Base-by-base conservation (phyloP, 768 basidiomycete genomes). In the Russula sp. region DNA sequence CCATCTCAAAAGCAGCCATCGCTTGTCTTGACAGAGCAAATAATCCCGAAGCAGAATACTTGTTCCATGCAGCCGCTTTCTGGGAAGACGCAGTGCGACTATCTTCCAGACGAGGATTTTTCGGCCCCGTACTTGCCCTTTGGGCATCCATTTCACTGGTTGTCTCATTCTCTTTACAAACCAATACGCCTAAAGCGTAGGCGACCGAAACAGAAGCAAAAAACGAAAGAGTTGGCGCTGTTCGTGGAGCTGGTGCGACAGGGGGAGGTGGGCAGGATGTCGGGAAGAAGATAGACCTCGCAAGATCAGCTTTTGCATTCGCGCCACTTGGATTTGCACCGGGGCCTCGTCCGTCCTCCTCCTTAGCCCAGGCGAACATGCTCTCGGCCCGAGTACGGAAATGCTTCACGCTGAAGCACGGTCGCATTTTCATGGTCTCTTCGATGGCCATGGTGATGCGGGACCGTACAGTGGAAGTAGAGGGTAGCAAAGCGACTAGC, bases 1-100 rank as follows among this genome's bases (percentile, higher is more conserved):
- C 75, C 68, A 72, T 72, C 72, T 84, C 82, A 54, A 74, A 77
- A 18, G 80, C 47, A 3, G 70, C 71, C 20, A 83, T 69, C 0
- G 80, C 75, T 68, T 84, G 83, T 52, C 75, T 76, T 18, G 82
- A 83, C 16, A 83, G 74, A 22, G 77, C 75, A 63, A 77, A 77
- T 61, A 84, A 72, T 16, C 75, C 77, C 39, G 76, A 66, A 16
- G 65, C 60, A 27, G 66, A 68, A 4, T 52, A 61, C 62, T 69
- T 68, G 31, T 54, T 63, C 57, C 52, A 49, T 0, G 63, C 59
- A 3, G 53, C 48, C 9, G 48, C 54, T 51, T 60, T 64, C 42
- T 54, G 56, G 18, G 61, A 49, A n/a, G 61, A 55, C 16, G 48
- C 35, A 6, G 55, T 27, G 3, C 65, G 54, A 40, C 27, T 48